Percentiles rank a stretch among this genome's conserved stretches.
Conservation (phyloP, 1,139 yeast genomes). For the Geotrichum citri-aurantii region DNA sequence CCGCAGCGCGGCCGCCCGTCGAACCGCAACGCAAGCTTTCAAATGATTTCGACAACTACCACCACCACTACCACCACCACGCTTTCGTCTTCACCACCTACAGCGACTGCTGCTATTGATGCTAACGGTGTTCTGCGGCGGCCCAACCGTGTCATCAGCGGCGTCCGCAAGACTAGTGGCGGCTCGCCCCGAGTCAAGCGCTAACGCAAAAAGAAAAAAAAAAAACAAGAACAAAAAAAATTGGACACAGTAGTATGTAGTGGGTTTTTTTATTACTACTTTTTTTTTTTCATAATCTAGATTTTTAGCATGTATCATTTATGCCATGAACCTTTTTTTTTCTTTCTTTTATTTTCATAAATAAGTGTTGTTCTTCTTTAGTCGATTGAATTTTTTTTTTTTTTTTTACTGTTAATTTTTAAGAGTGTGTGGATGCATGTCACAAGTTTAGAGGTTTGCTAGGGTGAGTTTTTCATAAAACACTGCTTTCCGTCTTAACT, state of each 20-base stretch:
- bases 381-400: too few relatives aligned
- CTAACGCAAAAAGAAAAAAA: neutral
- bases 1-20: neutral
- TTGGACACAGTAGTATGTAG: neutral
- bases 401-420: too few relatives aligned
- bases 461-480: too few relatives aligned
- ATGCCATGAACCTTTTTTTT: neutral
- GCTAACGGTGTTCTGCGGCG: slow-evolving; percentile 1
- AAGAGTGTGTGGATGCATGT: too few relatives aligned
- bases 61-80: slow-evolving; percentile 46
- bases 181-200: neutral
- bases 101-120: slow-evolving; percentile 4
- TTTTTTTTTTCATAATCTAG: neutral
- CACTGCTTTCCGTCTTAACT: too few relatives aligned
- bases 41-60: slow-evolving; percentile 45
- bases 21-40: slow-evolving; percentile 35
- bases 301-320: neutral
- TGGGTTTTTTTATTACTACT: neutral
- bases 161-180: slow-evolving; percentile 12
- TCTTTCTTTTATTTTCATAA: neutral
- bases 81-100: slow-evolving; percentile 40
- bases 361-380: too few relatives aligned
- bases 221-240: neutral
- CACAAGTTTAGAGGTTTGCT: too few relatives aligned
- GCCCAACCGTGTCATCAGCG: slow-evolving; percentile 8